Base-by-base conservation (phyloP, 176 grass and related monocot species). In the Aegilops bicornis region DNA sequence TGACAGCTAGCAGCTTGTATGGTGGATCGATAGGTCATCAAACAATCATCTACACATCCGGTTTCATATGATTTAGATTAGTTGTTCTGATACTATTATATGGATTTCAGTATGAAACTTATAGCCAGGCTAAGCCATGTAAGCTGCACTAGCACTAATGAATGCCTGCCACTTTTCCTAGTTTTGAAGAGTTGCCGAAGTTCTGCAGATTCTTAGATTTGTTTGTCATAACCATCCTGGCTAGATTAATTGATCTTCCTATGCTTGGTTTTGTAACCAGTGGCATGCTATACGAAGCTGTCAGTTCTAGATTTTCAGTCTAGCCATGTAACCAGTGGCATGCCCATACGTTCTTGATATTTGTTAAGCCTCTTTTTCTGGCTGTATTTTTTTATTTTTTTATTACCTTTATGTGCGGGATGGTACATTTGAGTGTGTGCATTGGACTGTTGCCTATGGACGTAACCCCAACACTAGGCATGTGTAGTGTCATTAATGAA, bases 251-350 rank as follows among this genome's bases (percentile, higher is more conserved):
- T 10, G 11, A n/a, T 35, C 47, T 37, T 29, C 13, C 4, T 64
- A 86, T 74, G 15, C 25, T 73, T 58, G 23, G 43, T 80, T 79
- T 19, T 73, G 15, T 60, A 76, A 50, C 36, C 32, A 82, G 35
- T 64, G 48, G 15, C 39, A 73, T 47, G 1, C 36, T 22, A 76
- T 85, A 52, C n/a, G 35, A 16, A 60, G 62, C 19, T n/a, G 60
- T 81, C 15, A 60, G 62, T 7, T 35, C 76, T 76, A 69, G 5
- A 23, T 19, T 22, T 20, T 86, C 16, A 86, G 67, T n/a, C 32
- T 64, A 82, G 75, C 61, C n/a, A 32, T 30, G 36, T 81, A 52
- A 52, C 13, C 5, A 52, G 48, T 50, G 47, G 47, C 47, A 50
- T 50, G 14, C 47, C 47, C 47, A 50, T 50, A 50, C 5, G 45